Conservation (phyloP, 2,329 filamentous ascomycete species). For the Calonectria multiphialidica region DNA sequence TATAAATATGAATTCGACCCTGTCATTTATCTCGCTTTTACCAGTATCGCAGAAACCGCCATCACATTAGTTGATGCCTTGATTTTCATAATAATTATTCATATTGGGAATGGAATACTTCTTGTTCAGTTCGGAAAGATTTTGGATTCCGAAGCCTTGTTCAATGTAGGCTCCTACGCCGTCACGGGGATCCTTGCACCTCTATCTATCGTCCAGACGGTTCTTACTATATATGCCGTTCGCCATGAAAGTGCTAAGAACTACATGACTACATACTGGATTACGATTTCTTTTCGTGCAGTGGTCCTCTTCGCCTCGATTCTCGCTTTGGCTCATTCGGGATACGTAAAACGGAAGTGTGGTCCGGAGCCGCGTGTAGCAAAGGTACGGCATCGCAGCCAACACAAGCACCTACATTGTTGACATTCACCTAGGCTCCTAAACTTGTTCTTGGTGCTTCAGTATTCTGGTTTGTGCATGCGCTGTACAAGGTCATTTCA, state of each 20-base stretch:
- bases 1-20: background rate
- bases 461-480: background rate
- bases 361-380: background rate
- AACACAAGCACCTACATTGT: background rate
- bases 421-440: background rate
- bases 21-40: background rate
- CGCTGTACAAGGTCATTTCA: background rate
- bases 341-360: background rate
- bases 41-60: background rate
- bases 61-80: background rate
- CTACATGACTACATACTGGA: no score
- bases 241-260: no score
- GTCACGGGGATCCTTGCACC: background rate
- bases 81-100: background rate
- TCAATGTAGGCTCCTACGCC: background rate
- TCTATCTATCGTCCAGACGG: no score
- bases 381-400: background rate
- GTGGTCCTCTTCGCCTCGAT: background rate
- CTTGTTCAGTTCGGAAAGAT: background rate
- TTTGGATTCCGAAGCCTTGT: background rate
- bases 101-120: background rate
- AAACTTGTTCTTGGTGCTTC: background rate
- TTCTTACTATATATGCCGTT: no score
- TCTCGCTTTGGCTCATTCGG: background rate
- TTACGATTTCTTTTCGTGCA: no score